These are phyloP conservation scores for Phytophthora colocasiae DNA, from an alignment of 352 stramenopile genomes.

Conservation along the genomic window DNA sequence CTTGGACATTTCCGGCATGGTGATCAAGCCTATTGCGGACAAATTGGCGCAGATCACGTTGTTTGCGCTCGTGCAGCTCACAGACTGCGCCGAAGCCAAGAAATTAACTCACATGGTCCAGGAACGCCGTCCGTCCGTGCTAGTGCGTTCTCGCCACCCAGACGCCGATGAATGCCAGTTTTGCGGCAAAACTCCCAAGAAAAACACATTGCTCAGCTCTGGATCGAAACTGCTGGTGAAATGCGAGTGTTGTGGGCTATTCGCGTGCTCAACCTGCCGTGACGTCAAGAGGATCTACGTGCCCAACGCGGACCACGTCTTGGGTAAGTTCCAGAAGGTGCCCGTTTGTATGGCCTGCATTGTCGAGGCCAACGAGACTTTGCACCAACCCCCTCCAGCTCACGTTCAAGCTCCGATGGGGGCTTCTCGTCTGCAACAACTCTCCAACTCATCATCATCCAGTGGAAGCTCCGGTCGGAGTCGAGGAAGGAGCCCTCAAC, in stretches of 20 bases:
- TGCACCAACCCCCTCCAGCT: conserved; percentile 8
- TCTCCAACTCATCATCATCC: conserved; percentile 18
- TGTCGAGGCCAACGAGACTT: conserved; percentile 43
- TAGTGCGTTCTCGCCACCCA: conserved; percentile 36
- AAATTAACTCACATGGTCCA: conserved; percentile 53
- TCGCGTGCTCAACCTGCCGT: conserved; percentile 57
- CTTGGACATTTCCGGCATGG: conserved; percentile 41
- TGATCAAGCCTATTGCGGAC: conserved; percentile 44
- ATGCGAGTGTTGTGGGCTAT: conserved; percentile 57
- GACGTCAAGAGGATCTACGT: conserved; percentile 57
- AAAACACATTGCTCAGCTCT: conserved; percentile 41
- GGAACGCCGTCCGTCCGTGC: conserved; percentile 43
- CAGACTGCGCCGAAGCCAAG: conserved; percentile 60
- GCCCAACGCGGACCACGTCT: conserved; percentile 39
- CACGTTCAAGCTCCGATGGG: neutral
- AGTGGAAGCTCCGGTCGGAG: conserved; percentile 12
- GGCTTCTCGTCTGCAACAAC: neutral
- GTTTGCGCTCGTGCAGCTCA: conserved; percentile 50
- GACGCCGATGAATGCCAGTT: conserved; percentile 41
- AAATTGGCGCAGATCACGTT: conserved; percentile 43
- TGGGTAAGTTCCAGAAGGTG: conserved; percentile 55
- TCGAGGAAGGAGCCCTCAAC: conserved; percentile 16
- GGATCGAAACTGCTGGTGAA: conserved; percentile 47
- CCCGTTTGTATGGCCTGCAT: conserved; percentile 52
- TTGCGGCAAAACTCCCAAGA: conserved; percentile 49